Evolutionary conservation across 73 alveolate genomes (phyloP).

Genomic region (Tetrahymena thermophila): DNA sequence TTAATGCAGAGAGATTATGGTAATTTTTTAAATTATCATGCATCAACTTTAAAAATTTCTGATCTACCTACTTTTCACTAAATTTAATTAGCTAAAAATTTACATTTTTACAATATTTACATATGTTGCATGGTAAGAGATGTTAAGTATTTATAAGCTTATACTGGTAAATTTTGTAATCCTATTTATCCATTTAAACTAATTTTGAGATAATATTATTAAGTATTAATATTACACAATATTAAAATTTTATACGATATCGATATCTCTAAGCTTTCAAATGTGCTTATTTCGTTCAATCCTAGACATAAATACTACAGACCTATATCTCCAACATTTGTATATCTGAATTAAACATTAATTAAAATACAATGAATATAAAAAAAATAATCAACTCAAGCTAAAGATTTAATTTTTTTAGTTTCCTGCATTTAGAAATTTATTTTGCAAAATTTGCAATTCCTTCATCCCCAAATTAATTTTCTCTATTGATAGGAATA

Average conservation of each 20-base stretch:
- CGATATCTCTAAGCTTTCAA: not conserved
- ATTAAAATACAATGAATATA: too few species aligned
- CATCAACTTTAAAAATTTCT: not conserved
- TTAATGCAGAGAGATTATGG: not conserved
- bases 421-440: not conserved
- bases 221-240: too few species aligned
- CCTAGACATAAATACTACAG: not conserved
- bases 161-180: not conserved
- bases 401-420: not conserved
- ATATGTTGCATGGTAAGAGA: not conserved
- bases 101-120: not conserved
- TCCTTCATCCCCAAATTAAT: not conserved
- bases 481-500: not conserved
- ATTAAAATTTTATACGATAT: not conserved
- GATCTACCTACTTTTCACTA: not conserved
- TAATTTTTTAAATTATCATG: not conserved
- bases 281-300: not conserved
- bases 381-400: not conserved
- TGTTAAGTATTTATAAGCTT: not conserved
- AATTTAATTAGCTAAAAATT: too few species aligned
- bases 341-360: not conserved
- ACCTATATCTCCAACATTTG: not conserved
- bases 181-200: not conserved
- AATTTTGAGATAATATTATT: too few species aligned
- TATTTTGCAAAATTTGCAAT: too few species aligned